A percentile compares a stretch with the other conserved stretches of the same genome.
These are phyloP conservation scores for Pachyrhizus erosus DNA, from an alignment of 306 rosid genomes.

Conservation along the genomic window DNA sequence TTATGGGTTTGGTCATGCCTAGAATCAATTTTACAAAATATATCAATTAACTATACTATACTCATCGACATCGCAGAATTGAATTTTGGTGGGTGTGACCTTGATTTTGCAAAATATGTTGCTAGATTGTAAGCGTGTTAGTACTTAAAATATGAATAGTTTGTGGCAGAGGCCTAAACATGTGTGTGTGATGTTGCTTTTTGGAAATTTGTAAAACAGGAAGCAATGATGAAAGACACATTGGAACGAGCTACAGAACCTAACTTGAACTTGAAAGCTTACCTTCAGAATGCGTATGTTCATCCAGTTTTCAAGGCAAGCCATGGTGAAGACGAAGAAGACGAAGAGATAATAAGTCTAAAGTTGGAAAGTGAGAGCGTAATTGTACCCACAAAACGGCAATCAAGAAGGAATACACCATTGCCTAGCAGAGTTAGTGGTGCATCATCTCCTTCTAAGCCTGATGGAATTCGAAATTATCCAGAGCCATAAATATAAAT, in stretches of 20 bases:
- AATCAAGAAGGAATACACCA: slow-evolving; percentile 85
- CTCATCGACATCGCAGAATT: too few relatives aligned
- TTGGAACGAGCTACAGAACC: slow-evolving; percentile 93
- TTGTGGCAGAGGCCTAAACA: not conserved
- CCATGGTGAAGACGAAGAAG: slow-evolving; percentile 58
- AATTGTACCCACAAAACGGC: slow-evolving; percentile 87
- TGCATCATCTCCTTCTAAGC: slow-evolving; percentile 74
- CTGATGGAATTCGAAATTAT: slow-evolving; percentile 47
- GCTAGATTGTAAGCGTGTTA: too few relatives aligned
- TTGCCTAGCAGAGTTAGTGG: slow-evolving; percentile 81
- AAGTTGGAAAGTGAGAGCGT: slow-evolving; percentile 75
- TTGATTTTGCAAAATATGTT: too few relatives aligned
- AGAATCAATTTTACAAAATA: too few relatives aligned
- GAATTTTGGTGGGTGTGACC: too few relatives aligned
- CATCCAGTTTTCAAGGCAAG: slow-evolving; percentile 89
- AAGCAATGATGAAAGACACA: slow-evolving; percentile 97
- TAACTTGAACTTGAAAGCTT: slow-evolving; percentile 80
- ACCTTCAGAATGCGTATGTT: slow-evolving; percentile 71
- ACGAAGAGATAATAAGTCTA: slow-evolving; percentile 39
- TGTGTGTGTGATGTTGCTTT: too few relatives aligned
- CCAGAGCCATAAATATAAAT: slow-evolving; percentile 53
- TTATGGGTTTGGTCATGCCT: too few relatives aligned
- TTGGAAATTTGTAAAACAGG: slow-evolving; percentile 54
- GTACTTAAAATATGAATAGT: not conserved
- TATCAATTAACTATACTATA: too few relatives aligned